Evolutionary conservation across 345 rosid species (phyloP).

Genomic region (Camelina hispida): DNA sequence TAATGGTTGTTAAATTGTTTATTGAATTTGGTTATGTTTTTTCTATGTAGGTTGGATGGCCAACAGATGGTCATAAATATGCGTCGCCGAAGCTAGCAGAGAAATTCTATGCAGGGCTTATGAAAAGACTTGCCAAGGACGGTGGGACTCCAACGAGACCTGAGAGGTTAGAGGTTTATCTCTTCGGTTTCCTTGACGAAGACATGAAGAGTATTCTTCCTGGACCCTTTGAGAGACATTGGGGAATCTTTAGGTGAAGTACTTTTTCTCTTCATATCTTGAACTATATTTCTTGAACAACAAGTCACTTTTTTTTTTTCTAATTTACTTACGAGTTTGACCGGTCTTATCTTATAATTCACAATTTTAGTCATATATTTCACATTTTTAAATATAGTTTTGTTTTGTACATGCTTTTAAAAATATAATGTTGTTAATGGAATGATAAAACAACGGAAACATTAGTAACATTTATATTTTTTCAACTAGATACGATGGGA

Average conservation of each 20-base stretch:
- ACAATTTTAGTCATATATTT: background rate
- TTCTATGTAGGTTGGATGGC: constrained; percentile 71
- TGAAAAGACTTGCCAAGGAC: constrained; percentile 55
- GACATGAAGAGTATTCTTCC: constrained; percentile 76
- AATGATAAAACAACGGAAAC: too few species aligned
- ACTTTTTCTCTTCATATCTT: background rate
- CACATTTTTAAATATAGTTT: background rate
- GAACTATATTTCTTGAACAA: constrained; percentile 13
- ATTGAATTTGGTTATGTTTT: background rate
- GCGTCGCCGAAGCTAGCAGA: constrained; percentile 53
- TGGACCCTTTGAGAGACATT: constrained; percentile 81
- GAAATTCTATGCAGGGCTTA: constrained; percentile 72
- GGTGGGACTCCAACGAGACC: constrained; percentile 74
- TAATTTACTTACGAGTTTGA: background rate
- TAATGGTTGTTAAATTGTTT: constrained; percentile 4
- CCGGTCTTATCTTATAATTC: background rate
- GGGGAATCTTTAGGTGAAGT: constrained; percentile 71
- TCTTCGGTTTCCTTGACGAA: constrained; percentile 77
- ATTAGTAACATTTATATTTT: too few species aligned
- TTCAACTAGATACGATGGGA: constrained; percentile 55
- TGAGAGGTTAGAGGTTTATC: constrained; percentile 58
- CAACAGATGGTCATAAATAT: constrained; percentile 63
- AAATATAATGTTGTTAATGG: background rate
- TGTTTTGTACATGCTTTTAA: background rate
- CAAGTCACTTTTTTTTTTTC: background rate